Percentiles rank a stretch among this genome's conserved stretches.
These are phyloP conservation scores for Lipomyces kockii DNA, from an alignment of 805 yeast genomes.

Conservation along the genomic window DNA sequence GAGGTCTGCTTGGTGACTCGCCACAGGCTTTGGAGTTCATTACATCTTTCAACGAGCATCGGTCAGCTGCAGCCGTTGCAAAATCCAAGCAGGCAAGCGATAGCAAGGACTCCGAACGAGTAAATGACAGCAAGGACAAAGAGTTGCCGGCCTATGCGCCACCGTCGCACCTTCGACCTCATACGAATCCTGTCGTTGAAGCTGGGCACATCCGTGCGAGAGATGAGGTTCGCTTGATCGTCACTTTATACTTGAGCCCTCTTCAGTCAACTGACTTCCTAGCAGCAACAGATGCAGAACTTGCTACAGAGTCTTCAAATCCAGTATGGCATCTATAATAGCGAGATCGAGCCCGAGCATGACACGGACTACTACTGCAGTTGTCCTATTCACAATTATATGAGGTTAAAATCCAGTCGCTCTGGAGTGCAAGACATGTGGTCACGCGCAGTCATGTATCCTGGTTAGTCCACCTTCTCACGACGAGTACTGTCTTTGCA, in stretches of 20 bases:
- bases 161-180: not conserved
- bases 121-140: not conserved
- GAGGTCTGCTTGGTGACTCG: not conserved
- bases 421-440: not conserved
- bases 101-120: not conserved
- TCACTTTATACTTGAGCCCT: not conserved
- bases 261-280: not conserved
- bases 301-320: not conserved
- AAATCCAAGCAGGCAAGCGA: not conserved
- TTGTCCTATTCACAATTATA: not conserved
- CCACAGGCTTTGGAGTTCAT: not conserved
- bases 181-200: not conserved
- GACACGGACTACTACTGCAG: not conserved
- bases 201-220: not conserved
- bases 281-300: not conserved
- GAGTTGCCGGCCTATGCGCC: conserved; percentile 1
- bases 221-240: not conserved
- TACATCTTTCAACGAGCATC: not conserved
- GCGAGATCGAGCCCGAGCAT: conserved; percentile 1
- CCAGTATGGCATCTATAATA: not conserved
- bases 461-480: not conserved
- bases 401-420: not conserved
- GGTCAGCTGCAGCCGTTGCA: not conserved
- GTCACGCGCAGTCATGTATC: not conserved
- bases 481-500: not conserved